These are phyloP conservation scores for Piper betle DNA, from an alignment of 164 flowering plant genomes.

Conservation along the genomic window DNA sequence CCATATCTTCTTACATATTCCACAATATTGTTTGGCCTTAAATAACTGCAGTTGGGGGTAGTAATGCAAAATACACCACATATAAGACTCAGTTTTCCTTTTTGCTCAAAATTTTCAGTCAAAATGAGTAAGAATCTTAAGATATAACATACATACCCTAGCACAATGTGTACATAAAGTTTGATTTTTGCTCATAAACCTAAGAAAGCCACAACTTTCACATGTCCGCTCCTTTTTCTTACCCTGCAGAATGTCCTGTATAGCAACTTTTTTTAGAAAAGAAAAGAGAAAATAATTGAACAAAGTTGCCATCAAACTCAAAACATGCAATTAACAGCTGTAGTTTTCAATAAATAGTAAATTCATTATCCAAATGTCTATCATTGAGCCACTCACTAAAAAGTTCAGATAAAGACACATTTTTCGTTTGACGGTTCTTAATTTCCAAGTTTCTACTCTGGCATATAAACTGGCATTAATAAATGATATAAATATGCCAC, in stretches of 20 bases:
- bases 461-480: too few species aligned
- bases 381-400: not conserved
- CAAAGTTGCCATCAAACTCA: not conserved
- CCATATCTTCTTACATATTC: conserved; percentile 91
- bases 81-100: not conserved
- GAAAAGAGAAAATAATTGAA: not conserved
- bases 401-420: not conserved
- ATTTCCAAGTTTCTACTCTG: too few species aligned
- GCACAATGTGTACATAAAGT: conserved; percentile 1
- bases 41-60: conserved; percentile 32
- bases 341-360: too few species aligned
- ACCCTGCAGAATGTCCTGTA: not conserved
- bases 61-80: conserved; percentile 1
- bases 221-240: not conserved
- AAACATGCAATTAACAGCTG: not conserved
- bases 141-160: not conserved
- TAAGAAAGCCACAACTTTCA: conserved; percentile 1
- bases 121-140: not conserved
- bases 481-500: not conserved
- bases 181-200: not conserved
- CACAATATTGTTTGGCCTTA: conserved; percentile 83
- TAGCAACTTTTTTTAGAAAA: not conserved
- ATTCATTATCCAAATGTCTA: not conserved
- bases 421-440: too few species aligned
- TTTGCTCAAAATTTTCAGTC: not conserved